These are phyloP conservation scores for Geoglossum glabrum DNA, from an alignment of 495 filamentous ascomycete species.

Conservation along the genomic window DNA sequence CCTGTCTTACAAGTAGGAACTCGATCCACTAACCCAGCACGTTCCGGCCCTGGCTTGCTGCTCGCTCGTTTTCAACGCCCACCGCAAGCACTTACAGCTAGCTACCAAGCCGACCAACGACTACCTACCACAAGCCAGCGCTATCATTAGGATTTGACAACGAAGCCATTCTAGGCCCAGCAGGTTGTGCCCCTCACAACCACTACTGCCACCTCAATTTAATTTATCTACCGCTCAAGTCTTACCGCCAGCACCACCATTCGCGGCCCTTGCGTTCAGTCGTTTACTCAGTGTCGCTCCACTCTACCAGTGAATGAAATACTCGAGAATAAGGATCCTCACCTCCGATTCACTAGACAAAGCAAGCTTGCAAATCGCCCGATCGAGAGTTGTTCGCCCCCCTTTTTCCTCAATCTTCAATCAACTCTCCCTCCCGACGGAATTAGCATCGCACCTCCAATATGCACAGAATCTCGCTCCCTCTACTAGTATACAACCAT, in stretches of 20 bases:
- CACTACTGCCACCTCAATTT: neutral
- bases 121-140: neutral
- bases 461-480: constrained; percentile 41
- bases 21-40: neutral
- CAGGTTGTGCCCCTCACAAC: neutral
- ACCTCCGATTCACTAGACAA: neutral
- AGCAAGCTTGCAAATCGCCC: neutral
- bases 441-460: constrained; percentile 5
- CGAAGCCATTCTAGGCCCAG: neutral
- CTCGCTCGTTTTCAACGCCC: neutral
- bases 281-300: neutral
- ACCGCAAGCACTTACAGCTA: neutral
- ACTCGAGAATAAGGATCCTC: neutral
- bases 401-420: neutral
- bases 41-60: neutral
- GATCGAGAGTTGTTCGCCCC: neutral
- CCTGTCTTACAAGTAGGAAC: neutral
- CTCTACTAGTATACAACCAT: constrained; percentile 33
- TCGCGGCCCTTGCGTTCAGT: neutral
- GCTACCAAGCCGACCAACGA: neutral
- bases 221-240: neutral
- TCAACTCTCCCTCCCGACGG: neutral
- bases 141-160: neutral
- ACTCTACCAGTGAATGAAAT: neutral
- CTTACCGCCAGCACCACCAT: neutral